Conservation (phyloP, 805 yeast genomes). For the Ogataea trehalophila region DNA sequence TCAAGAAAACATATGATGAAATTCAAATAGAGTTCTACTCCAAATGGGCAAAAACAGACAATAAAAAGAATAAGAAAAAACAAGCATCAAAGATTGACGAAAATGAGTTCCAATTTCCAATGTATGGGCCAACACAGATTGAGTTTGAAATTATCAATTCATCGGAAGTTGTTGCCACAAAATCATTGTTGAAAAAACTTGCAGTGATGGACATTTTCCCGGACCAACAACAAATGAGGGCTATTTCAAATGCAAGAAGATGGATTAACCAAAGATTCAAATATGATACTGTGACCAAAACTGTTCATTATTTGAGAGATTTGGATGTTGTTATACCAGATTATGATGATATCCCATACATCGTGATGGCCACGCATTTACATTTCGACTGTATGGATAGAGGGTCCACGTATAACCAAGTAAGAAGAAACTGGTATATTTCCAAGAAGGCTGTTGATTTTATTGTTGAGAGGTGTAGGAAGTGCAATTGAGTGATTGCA, state of each 20-base stretch:
- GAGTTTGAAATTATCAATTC: conserved; percentile 26
- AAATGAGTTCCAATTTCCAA: conserved; percentile 21
- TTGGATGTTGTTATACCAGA: conserved; percentile 26
- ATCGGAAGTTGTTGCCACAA: conserved; percentile 26
- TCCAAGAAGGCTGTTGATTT: conserved; percentile 25
- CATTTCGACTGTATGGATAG: conserved; percentile 20
- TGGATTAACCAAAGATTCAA: conserved; percentile 31
- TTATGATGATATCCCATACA: conserved; percentile 25
- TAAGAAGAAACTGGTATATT: conserved; percentile 28
- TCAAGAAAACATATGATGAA: conserved; percentile 18
- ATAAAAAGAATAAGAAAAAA: conserved; percentile 1
- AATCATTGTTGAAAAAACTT: conserved; percentile 20
- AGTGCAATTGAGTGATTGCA: conserved; percentile 7
- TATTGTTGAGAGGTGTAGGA: conserved; percentile 19
- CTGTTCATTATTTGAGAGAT: conserved; percentile 26
- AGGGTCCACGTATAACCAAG: conserved; percentile 22
- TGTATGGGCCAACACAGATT: conserved; percentile 30
- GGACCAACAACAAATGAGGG: conserved; percentile 26
- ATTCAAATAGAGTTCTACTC: conserved; percentile 22
- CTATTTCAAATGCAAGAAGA: conserved; percentile 27
- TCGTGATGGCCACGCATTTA: conserved; percentile 27
- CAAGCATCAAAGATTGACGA: conserved; percentile 2
- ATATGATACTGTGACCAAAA: conserved; percentile 11
- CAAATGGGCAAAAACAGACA: conserved; percentile 18
- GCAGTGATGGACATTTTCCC: conserved; percentile 21